Percentiles rank a stretch among this genome's conserved stretches.
phyloP scores from a whole-genome alignment of 371 early-diverging fungal species.

The Syncephalastrum racemosum region DNA sequence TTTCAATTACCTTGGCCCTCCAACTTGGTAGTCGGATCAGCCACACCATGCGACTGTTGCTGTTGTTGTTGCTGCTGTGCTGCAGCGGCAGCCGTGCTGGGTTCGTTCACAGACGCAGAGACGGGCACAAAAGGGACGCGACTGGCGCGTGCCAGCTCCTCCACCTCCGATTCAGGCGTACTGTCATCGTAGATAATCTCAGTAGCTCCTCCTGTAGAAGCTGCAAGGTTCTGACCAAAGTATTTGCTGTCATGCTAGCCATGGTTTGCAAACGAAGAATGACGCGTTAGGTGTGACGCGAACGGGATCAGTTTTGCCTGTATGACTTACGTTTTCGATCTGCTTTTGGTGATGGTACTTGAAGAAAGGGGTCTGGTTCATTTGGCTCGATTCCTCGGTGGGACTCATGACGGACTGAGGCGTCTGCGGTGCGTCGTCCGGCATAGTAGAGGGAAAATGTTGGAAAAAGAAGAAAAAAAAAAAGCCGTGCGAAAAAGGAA shows the following conservation, averaged over 20 bases:
- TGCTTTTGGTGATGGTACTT: conserved; percentile 46
- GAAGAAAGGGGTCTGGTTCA: conserved; percentile 43
- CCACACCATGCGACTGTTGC: background rate
- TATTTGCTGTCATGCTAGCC: conserved; percentile 48
- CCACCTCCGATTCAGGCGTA: no score
- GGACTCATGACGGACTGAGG: conserved; percentile 3
- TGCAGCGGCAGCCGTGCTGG: background rate
- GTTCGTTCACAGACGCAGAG: no score
- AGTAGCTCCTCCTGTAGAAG: conserved; percentile 2
- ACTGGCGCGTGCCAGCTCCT: no score
- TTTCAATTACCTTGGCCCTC: conserved; percentile 1
- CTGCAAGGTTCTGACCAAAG: conserved; percentile 33
- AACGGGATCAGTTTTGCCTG: background rate
- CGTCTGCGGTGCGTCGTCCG: no score
- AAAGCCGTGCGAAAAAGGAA: no score
- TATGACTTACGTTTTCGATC: conserved; percentile 36
- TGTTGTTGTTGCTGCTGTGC: background rate
- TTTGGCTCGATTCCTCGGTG: conserved; percentile 4
- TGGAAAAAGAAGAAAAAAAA: no score
- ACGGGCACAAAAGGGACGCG: no score
- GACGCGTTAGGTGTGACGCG: background rate
- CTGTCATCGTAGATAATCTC: background rate
- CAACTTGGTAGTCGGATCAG: conserved; percentile 7
- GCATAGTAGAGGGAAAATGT: no score
- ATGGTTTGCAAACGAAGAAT: background rate